These are phyloP conservation scores for Globisporangium cylindrosporum DNA, from an alignment of 352 stramenopile species.

Conservation along the genomic window DNA sequence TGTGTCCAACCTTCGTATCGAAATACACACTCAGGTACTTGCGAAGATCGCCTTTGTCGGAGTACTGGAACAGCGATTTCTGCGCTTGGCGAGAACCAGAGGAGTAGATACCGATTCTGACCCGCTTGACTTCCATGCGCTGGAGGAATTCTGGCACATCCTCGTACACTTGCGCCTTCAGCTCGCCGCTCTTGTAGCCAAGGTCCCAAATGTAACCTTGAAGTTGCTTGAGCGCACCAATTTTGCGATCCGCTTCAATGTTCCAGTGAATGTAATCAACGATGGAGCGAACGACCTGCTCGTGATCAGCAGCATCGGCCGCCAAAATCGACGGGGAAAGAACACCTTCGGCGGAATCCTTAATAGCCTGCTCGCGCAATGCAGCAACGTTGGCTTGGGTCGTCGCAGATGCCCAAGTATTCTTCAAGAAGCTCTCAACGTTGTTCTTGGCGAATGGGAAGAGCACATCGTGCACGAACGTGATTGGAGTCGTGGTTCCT, in stretches of 20 bases:
- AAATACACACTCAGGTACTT: slow-evolving; percentile 80
- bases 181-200: slow-evolving; percentile 82
- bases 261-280: slow-evolving; percentile 71
- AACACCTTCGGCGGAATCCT: slow-evolving; percentile 35
- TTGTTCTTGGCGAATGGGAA: slow-evolving; percentile 90
- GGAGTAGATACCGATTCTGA: slow-evolving; percentile 93
- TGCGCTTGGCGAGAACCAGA: slow-evolving; percentile 89
- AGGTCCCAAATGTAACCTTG: slow-evolving; percentile 90
- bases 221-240: slow-evolving; percentile 85
- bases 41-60: slow-evolving; percentile 76
- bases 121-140: slow-evolving; percentile 64
- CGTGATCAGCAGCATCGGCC: slow-evolving; percentile 15
- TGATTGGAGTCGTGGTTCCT: slow-evolving; percentile 94
- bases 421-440: slow-evolving; percentile 47
- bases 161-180: slow-evolving; percentile 90
- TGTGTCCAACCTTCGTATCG: slow-evolving; percentile 81
- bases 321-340: slow-evolving; percentile 26
- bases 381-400: slow-evolving; percentile 52
- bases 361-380: slow-evolving; percentile 40
- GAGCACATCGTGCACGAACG: slow-evolving; percentile 94
- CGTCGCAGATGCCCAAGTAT: slow-evolving; percentile 49
- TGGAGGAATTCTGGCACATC: slow-evolving; percentile 88
- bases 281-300: slow-evolving; percentile 33
- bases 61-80: slow-evolving; percentile 85
- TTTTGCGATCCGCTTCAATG: slow-evolving; percentile 77